A percentile compares a stretch with the other conserved stretches of the same genome.
phyloP scores from a whole-genome alignment of 441 rosid species.

The Erodium texanum region DNA sequence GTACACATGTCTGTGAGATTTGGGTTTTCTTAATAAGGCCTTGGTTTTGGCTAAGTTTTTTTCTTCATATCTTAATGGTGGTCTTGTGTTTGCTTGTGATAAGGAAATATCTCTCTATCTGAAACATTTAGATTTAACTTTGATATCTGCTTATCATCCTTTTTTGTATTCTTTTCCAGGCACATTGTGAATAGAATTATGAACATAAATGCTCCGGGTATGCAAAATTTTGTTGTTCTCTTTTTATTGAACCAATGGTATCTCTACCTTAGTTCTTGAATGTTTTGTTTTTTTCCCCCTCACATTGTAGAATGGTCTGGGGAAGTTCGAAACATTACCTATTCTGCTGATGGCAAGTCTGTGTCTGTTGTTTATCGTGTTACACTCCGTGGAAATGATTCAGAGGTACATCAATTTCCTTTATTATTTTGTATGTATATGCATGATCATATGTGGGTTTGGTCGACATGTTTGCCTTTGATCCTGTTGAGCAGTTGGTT shows the following conservation, averaged over 20 bases:
- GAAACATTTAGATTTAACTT: background rate
- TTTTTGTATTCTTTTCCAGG: constrained; percentile 28
- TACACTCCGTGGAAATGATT: constrained; percentile 77
- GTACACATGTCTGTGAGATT: background rate
- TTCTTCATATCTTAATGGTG: background rate
- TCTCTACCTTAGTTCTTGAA: background rate
- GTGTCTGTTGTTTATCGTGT: constrained; percentile 85
- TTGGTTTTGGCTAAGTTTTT: background rate
- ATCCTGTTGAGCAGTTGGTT: too few relatives aligned
- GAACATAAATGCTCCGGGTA: constrained; percentile 80
- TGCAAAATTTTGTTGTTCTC: background rate
- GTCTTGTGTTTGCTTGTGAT: background rate
- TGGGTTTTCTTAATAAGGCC: background rate
- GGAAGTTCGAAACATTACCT: constrained; percentile 67
- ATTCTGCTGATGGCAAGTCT: constrained; percentile 69
- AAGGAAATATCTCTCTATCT: background rate
- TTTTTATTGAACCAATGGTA: background rate
- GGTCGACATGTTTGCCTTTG: background rate
- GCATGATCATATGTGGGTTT: background rate
- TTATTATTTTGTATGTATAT: constrained; percentile 1
- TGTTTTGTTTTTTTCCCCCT: background rate
- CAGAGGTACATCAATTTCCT: constrained; percentile 44
- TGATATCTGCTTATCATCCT: background rate
- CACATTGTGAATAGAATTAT: constrained; percentile 66
- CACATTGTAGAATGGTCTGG: constrained; percentile 70